These are phyloP conservation scores for Thelonectria blattea DNA, from an alignment of 2,329 filamentous ascomycete genomes.

Conservation along the genomic window DNA sequence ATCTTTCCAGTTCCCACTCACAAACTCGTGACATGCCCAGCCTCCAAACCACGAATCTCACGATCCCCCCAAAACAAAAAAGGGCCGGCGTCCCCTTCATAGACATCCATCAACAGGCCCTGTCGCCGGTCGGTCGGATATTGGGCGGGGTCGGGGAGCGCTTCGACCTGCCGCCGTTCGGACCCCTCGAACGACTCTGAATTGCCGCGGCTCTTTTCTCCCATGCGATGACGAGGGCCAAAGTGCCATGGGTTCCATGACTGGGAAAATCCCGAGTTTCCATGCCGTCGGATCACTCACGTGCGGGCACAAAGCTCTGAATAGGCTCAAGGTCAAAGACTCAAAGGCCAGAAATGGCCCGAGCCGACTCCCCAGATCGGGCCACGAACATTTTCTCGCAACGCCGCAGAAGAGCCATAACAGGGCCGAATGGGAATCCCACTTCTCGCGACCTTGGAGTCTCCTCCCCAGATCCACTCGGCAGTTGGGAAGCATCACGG, in stretches of 20 bases:
- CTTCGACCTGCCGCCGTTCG: neutral
- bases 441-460: neutral
- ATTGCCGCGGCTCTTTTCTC: neutral
- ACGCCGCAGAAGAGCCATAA: constrained; percentile 27
- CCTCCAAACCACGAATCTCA: neutral
- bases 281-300: neutral
- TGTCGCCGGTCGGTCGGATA: neutral
- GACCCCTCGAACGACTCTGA: neutral
- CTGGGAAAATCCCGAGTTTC: neutral
- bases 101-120: neutral
- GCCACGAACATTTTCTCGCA: constrained; percentile 2
- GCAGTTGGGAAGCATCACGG: constrained; percentile 21
- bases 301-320: neutral
- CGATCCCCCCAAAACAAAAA: neutral
- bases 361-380: constrained; percentile 6
- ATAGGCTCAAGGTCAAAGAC: neutral
- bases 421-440: constrained; percentile 28
- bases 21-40: neutral
- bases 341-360: neutral
- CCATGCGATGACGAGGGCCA: neutral
- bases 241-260: neutral
- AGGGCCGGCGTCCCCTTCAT: neutral
- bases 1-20: neutral
- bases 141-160: neutral
- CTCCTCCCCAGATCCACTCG: constrained; percentile 25